Evolutionary conservation across 768 basidiomycete species (phyloP).

Genomic region (Amanita rimosa): DNA sequence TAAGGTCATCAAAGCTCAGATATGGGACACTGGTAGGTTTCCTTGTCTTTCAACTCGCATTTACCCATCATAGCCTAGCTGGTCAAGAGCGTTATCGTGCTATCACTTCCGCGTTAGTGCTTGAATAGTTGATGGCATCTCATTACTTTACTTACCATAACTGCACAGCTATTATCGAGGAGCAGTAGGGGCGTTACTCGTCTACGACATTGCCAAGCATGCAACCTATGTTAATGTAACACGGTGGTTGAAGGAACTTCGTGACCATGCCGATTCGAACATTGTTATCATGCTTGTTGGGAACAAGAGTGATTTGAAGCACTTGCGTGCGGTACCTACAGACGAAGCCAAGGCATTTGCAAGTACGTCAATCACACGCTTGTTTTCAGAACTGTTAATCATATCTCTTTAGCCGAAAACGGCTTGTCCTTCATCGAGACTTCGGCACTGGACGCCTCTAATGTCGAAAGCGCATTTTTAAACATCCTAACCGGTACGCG

Average conservation of each 20-base stretch:
- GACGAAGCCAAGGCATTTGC: conserved; percentile 94
- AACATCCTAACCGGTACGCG: conserved; percentile 81
- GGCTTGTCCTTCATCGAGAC: conserved; percentile 95
- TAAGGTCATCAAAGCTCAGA: conserved; percentile 96
- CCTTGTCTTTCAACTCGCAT: not conserved
- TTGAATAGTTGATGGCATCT: conserved; percentile 4
- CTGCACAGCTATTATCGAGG: conserved; percentile 85
- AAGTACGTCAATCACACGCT: conserved; percentile 37
- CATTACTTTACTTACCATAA: not conserved
- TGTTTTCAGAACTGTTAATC: not conserved
- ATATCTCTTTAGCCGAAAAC: conserved; percentile 58
- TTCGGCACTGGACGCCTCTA: conserved; percentile 98
- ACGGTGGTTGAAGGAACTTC: conserved; percentile 94
- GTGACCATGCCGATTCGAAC: conserved; percentile 89
- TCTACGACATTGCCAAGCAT: conserved; percentile 92
- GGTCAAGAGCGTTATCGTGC: conserved; percentile 97
- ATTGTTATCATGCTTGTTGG: conserved; percentile 95
- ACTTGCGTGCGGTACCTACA: conserved; percentile 89
- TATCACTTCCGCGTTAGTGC: conserved; percentile 87
- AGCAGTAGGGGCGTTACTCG: conserved; percentile 84
- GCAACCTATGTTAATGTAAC: conserved; percentile 90
- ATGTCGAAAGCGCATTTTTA: conserved; percentile 97
- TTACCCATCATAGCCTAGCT: conserved; percentile 31
- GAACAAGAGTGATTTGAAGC: conserved; percentile 99
- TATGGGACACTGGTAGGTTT: conserved; percentile 92